Conservation (phyloP, 257 asterid species). For the Ligustrum vulgare region DNA sequence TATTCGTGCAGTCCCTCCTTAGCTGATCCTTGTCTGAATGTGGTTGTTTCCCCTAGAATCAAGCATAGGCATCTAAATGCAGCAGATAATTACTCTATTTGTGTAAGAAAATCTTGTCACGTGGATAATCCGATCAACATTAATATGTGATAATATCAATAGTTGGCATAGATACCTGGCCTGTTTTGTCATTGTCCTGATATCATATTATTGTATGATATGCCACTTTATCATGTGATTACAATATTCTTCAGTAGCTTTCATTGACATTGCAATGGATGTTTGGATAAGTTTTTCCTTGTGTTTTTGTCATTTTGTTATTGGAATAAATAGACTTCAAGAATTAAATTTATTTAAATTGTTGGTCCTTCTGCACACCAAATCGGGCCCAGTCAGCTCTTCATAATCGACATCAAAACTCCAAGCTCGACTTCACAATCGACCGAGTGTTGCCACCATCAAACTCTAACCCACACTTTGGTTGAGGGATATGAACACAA, state of each 20-base stretch:
- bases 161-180: slow-evolving; percentile 1
- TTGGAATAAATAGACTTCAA: too few species aligned
- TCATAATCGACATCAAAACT: too few species aligned
- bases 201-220: neutral
- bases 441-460: too few species aligned
- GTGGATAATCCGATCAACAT: neutral
- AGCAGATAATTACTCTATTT: neutral
- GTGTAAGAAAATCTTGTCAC: too few species aligned
- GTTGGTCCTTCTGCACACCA: too few species aligned
- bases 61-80: slow-evolving; percentile 24
- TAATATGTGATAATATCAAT: neutral
- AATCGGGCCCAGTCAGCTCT: too few species aligned
- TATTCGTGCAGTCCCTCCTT: neutral
- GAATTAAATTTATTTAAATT: too few species aligned
- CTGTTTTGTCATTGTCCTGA: slow-evolving; percentile 5
- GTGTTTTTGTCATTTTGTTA: too few species aligned
- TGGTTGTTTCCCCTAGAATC: slow-evolving; percentile 26
- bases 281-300: neutral
- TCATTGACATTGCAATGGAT: neutral
- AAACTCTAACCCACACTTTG: too few species aligned
- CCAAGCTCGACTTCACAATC: too few species aligned
- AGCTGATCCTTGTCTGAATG: neutral
- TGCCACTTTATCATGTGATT: neutral
- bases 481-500: too few species aligned
- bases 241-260: neutral